Evolutionary conservation across 2,329 filamentous ascomycete genomes (phyloP), one percentile per base, ranked within the genome.

Genomic region (Cladosporium sphaerospermum): DNA sequence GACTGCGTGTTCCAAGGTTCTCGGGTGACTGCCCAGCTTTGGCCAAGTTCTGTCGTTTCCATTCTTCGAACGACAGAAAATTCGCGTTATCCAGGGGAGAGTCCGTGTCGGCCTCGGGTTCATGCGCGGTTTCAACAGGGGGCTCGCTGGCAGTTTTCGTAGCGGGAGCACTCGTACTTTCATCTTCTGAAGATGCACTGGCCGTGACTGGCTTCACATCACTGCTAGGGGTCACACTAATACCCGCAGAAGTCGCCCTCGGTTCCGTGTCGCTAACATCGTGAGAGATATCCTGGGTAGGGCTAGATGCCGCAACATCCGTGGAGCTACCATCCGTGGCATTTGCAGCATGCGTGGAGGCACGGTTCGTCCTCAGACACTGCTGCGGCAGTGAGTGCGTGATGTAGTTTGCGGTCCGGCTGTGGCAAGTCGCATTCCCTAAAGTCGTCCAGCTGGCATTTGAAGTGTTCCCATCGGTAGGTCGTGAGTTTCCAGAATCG

Each of bases 61-160:
- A 99, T 64, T 97, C 92, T 67, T 97, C 93, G 62, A 99, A 99
- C 0, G 93, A 96, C 62, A 97, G 83, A 68, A 97, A 97, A 6
- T 90, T 85, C 43, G 85, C 81, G 60, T 88, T 87, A 63, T 89
- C 85, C 9, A 86, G 75, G 1, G 81, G 78, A 2, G 82, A 84
- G 45, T 87, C 86, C 5, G 77, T 75, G 54, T 87, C 84, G 13
- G 75, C 66, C 52, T 83, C 78, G 13, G 71, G 62, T 10, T 73
- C 65, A n/a, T 11, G n/a, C 18, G 67, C 61, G 16, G 57, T 57
- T 54, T 53, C 55, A 46, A 59, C 59, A 40, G 44, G 61, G 43
- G 33, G 32, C 14, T 42, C 39, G n/a, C 32, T 37, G 16, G 28
- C 44, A 31, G 51, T 42, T 31, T 34, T 40, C 9, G 49, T 49